Evolutionary conservation across 1,284 basidiomycete genomes (phyloP), one percentile per base, ranked within the genome.

Genomic region (Inonotus obliquus): DNA sequence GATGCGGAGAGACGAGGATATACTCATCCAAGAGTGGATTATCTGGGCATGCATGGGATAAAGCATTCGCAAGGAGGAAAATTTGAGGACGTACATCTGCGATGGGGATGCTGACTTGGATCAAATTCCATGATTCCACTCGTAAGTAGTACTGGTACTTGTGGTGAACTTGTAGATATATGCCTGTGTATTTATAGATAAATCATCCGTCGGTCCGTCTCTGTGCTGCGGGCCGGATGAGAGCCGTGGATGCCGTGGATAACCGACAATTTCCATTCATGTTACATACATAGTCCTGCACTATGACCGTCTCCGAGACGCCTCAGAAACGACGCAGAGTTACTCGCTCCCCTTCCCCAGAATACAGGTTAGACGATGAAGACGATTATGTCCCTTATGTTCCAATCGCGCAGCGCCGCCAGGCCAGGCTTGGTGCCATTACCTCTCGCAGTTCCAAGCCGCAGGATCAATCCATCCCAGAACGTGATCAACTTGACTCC

Each of bases 1-100:
- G 85, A 71, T 94, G 91, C 0, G 92, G 91, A 39, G 91, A 94
- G 35, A 94, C 88, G 37, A 96, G 84, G 48, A 96, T 79, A 72
- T 92, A 83, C 68, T 91, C 89, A 64, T 83, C 82, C 0, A 86
- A 88, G 63, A 94, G 79, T 4, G 91, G 89, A 72, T 96, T 96
- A 67, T 83, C 86, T 85, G 73, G 72, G 70, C 61, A 35, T 59
- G n/a, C n/a, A n/a, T n/a, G n/a, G n/a, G n/a, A n/a, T n/a, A n/a
- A n/a, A 60, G 35, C 48, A 56, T 41, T 57, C 62, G 64, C 57
- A 53, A 11, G 19, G 19, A 62, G 29, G 10, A 13, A 21, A 37
- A 14, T 52, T 23, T 17, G 59, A 9, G 32, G 21, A 74, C 83
- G 69, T 74, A 89, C 89, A 81, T 65, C 90, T 82, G 61, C 89